A percentile compares a stretch with the other conserved stretches of the same genome.
phyloP scores from a whole-genome alignment of 176 grass and related monocot species.

The Triticum monococcum region DNA sequence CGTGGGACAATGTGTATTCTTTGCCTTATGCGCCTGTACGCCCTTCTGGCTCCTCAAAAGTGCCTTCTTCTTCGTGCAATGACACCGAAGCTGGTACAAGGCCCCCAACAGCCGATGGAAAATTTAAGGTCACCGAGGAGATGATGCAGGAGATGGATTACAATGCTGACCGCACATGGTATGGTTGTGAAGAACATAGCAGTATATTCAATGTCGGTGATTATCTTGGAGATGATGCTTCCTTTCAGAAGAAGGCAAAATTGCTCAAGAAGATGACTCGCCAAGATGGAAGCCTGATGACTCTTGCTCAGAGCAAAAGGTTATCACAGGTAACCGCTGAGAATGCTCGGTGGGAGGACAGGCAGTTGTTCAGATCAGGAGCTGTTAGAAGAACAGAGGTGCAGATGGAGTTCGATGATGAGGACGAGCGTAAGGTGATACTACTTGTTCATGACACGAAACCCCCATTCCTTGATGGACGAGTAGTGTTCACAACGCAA shows the following conservation, averaged over 20 bases:
- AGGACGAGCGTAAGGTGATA: slow-evolving; percentile 88
- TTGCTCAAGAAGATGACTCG: slow-evolving; percentile 42
- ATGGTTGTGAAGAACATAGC: neutral
- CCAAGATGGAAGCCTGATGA: slow-evolving; percentile 26
- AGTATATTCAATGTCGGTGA: neutral
- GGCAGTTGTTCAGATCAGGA: slow-evolving; percentile 64
- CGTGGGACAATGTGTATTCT: slow-evolving; percentile 70
- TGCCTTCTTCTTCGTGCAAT: slow-evolving; percentile 52
- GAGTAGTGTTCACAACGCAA: slow-evolving; percentile 88
- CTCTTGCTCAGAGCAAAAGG: slow-evolving; percentile 86
- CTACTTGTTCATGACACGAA: slow-evolving; percentile 97
- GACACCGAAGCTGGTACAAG: slow-evolving; percentile 45
- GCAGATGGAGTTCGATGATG: slow-evolving; percentile 90
- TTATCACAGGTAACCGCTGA: slow-evolving; percentile 79
- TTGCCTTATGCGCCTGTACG: slow-evolving; percentile 67
- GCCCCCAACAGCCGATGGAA: slow-evolving; percentile 47
- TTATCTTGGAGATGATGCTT: neutral
- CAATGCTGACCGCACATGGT: slow-evolving; percentile 57
- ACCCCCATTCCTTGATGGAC: slow-evolving; percentile 82
- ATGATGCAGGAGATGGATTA: slow-evolving; percentile 92
- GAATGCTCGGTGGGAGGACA: slow-evolving; percentile 37
- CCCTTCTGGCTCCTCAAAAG: slow-evolving; percentile 71
- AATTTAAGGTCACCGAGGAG: slow-evolving; percentile 72
- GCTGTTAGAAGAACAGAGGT: slow-evolving; percentile 90
- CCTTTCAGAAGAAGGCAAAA: neutral